Evolutionary conservation across 345 rosid genomes (phyloP), one percentile per base, ranked within the genome.

Genomic region (Erysimum cheiranthoides): DNA sequence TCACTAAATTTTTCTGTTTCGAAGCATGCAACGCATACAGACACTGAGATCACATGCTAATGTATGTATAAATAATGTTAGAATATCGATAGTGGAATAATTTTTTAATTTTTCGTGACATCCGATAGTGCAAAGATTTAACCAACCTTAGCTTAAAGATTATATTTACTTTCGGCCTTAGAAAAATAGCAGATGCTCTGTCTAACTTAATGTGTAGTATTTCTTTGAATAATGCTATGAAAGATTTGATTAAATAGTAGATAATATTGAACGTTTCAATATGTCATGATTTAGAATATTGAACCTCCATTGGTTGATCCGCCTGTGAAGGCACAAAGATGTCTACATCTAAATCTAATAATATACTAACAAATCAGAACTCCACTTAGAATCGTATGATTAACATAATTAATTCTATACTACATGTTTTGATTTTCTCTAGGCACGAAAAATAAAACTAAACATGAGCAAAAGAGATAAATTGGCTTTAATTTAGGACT

Each of bases 241-340:
- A 56, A 73, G 64, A 31, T 17, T 30, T 34, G 34, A 36, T 27
- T 57, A 57, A 66, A 21, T 21, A 60, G 39, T 50, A 53, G 52
- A 63, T 76, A 53, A 54, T 56, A 77, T 56, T 63, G 76, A 71
- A 77, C 71, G 71, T 77, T 77, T 71, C 67, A 77, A 77, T 63
- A 57, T 38, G 70, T 56, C 61, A 71, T 77, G 80, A 64, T 71
- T 53, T 77, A 77, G 46, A 57, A 47, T 47, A 71, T 28, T 31
- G 72, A 16, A 50, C 47, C 54, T 47, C 61, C 38, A 71, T 64
- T 77, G 76, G 72, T 38, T 71, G 68, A 77, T 77, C 76, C 76
- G 54, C 67, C 42, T 77, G 56, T 46, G 76, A 77, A 70, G 52
- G 76, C 80, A 70, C 76, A 64, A 71, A 77, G 67, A 70, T 77